Conservation (phyloP, 23 red algal species). For the Gracilaria caudata region DNA sequence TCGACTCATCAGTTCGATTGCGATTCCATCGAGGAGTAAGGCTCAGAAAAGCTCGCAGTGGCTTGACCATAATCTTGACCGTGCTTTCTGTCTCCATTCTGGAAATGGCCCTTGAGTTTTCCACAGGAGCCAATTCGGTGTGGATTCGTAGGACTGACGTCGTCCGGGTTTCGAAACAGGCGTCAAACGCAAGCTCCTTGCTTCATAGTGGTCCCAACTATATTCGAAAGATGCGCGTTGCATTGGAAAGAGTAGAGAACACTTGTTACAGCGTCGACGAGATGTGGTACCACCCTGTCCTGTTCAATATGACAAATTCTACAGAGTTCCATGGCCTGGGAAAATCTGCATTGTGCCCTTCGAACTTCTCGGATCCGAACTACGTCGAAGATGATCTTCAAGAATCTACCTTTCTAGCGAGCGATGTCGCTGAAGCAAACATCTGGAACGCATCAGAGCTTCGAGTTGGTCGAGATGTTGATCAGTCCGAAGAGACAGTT, state of each 20-base stretch:
- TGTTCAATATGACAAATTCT: background rate
- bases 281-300: background rate
- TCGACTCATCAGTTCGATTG: background rate
- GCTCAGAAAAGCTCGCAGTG: background rate
- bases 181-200: background rate
- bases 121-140: background rate
- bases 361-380: background rate
- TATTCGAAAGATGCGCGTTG: background rate
- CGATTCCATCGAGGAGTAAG: background rate
- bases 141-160: background rate
- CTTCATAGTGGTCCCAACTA: background rate
- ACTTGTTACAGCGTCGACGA: conserved; percentile 6
- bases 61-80: background rate
- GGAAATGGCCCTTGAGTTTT: conserved; percentile 6
- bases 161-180: background rate
- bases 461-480: background rate
- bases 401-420: background rate
- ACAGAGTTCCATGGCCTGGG: conserved; percentile 4
- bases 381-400: background rate
- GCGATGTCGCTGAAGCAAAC: background rate
- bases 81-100: background rate
- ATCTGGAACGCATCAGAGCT: background rate
- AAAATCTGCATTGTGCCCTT: background rate
- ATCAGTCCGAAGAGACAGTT: background rate
- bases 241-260: conserved; percentile 12